A percentile compares a stretch with the other conserved stretches of the same genome.
phyloP scores from a whole-genome alignment of 1,139 yeast species.

The Yamadazyma atlantica region DNA sequence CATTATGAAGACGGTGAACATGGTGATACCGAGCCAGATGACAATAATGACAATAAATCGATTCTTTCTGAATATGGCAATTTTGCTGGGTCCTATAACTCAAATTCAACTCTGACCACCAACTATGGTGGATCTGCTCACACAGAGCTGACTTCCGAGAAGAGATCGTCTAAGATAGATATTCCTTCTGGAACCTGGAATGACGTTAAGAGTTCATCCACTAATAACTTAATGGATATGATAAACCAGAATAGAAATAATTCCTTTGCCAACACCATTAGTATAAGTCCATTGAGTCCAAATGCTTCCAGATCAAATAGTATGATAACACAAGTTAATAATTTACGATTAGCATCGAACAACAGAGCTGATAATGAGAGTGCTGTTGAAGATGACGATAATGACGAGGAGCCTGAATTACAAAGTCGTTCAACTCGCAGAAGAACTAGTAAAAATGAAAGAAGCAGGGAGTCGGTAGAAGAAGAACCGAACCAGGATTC shows the following conservation, averaged over 20 bases:
- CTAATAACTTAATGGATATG: conserved; percentile 25
- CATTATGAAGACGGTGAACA: conserved; percentile 3
- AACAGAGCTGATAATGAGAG: conserved; percentile 16
- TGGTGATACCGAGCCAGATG: conserved; percentile 7
- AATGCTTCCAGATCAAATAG: conserved; percentile 17
- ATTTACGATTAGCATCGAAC: conserved; percentile 6
- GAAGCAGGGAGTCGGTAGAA: conserved; percentile 4
- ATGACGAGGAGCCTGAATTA: conserved; percentile 6
- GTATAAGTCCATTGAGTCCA: conserved; percentile 20
- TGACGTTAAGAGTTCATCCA: conserved; percentile 16
- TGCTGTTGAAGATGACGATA: conserved; percentile 18
- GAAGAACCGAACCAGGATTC: conserved; percentile 3
- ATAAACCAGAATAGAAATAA: conserved; percentile 23
- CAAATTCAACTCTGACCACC: conserved; percentile 45
- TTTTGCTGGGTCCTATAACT: conserved; percentile 44
- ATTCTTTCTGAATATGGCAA: conserved; percentile 43
- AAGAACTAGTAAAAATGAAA: not conserved
- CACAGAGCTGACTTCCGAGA: conserved; percentile 12
- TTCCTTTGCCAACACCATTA: conserved; percentile 20
- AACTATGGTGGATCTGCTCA: conserved; percentile 31
- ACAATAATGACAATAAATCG: conserved; percentile 26
- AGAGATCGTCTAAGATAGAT: conserved; percentile 5
- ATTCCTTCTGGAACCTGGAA: conserved; percentile 5
- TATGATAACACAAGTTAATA: conserved; percentile 12
- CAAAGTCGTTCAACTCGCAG: not conserved